Percentiles rank a stretch among this genome's conserved stretches.
These are phyloP conservation scores for Candolleomyces eurysporus DNA, from an alignment of 768 basidiomycete genomes.

Conservation along the genomic window DNA sequence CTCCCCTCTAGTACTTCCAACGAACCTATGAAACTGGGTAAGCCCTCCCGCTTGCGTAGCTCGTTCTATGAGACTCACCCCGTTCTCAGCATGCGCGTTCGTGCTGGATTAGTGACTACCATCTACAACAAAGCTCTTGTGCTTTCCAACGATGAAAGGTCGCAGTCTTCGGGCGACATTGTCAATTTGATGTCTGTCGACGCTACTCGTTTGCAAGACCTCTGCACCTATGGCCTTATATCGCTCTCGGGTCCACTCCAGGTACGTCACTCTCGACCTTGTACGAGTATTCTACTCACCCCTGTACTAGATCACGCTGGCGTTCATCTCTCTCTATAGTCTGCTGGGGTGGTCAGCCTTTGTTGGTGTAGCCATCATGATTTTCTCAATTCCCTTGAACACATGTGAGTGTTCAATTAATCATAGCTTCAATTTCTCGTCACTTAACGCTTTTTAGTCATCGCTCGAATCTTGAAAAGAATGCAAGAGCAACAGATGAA, in stretches of 20 bases:
- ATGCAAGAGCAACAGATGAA: conserved; percentile 94
- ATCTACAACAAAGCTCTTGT: conserved; percentile 88
- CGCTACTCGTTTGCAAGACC: conserved; percentile 72
- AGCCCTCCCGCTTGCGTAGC: neutral
- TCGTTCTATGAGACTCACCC: neutral
- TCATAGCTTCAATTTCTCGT: neutral
- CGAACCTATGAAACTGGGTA: conserved; percentile 71
- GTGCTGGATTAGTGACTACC: conserved; percentile 80
- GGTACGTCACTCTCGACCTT: conserved; percentile 34
- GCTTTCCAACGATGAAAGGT: conserved; percentile 82
- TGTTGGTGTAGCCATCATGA: conserved; percentile 86
- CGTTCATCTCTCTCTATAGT: conserved; percentile 86
- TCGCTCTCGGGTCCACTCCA: conserved; percentile 85
- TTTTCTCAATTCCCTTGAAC: conserved; percentile 76
- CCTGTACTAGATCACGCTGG: conserved; percentile 64
- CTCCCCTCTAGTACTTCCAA: conserved; percentile 76
- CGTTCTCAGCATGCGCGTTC: conserved; percentile 74
- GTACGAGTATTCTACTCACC: neutral
- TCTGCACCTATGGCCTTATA: conserved; percentile 83
- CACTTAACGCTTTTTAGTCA: conserved; percentile 29
- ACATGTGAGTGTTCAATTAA: conserved; percentile 38
- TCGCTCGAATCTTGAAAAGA: conserved; percentile 66
- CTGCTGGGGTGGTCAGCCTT: conserved; percentile 92
- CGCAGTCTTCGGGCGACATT: conserved; percentile 84
- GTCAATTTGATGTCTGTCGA: conserved; percentile 94